Percentiles rank a stretch among this genome's conserved stretches.
Evolutionary conservation across 345 rosid species (phyloP).

Genomic region (Murraya koenigii): DNA sequence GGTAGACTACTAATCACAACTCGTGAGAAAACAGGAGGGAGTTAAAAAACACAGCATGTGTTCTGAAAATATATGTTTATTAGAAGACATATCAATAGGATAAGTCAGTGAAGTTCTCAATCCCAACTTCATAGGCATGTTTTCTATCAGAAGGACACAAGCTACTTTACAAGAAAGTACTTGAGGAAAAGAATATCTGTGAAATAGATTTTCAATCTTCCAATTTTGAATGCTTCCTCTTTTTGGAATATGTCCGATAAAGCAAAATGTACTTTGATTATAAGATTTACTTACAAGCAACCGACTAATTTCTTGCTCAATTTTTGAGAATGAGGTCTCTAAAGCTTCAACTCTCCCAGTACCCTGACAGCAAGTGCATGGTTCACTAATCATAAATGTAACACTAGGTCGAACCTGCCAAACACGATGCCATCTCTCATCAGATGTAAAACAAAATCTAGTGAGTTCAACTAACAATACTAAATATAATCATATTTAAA

Average conservation of each 20-base stretch:
- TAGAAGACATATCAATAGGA: no score
- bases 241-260: background rate
- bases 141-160: background rate
- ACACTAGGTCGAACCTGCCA: slow-evolving; percentile 96
- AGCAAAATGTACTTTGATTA: background rate
- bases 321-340: slow-evolving; percentile 90
- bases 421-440: slow-evolving; percentile 12
- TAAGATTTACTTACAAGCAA: slow-evolving; percentile 59
- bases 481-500: background rate
- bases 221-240: background rate
- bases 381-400: slow-evolving; percentile 92
- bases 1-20: no score
- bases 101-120: no score
- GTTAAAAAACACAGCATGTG: background rate
- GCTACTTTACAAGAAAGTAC: background rate
- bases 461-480: slow-evolving; percentile 1
- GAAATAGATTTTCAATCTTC: background rate
- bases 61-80: no score
- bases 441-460: slow-evolving; percentile 4
- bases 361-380: slow-evolving; percentile 88
- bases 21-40: no score
- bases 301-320: slow-evolving; percentile 91
- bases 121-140: no score
- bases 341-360: slow-evolving; percentile 98
- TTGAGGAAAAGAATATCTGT: background rate